A percentile compares a stretch with the other conserved stretches of the same genome.
These are phyloP conservation scores for Chloromonas sp. DNA, from an alignment of 163 green algal species.

Conservation along the genomic window DNA sequence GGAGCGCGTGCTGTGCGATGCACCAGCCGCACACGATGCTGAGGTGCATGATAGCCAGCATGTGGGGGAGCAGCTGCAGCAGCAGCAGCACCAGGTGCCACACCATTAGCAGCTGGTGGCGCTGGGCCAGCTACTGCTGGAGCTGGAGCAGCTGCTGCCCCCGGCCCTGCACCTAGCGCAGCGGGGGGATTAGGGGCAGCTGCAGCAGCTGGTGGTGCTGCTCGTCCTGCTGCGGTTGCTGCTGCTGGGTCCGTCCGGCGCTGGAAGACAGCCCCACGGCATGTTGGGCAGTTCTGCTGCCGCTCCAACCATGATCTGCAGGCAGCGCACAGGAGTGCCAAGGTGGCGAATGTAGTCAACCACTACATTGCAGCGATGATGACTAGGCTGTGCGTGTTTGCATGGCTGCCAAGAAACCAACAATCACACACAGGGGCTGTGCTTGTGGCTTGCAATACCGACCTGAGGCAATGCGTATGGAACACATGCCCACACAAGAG, in stretches of 20 bases:
- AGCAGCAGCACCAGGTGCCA: too few relatives aligned
- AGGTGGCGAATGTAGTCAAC: too few relatives aligned
- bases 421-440: not conserved
- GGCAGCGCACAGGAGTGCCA: not conserved
- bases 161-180: not conserved
- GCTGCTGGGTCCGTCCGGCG: constrained; percentile 7
- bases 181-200: not conserved
- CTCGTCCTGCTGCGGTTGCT: constrained; percentile 9
- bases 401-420: too few relatives aligned
- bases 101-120: too few relatives aligned
- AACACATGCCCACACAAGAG: constrained; percentile 92
- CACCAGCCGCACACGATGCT: too few relatives aligned
- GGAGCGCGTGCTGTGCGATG: too few relatives aligned
- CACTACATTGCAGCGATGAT: too few relatives aligned
- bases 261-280: constrained; percentile 68
- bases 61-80: too few relatives aligned
- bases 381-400: too few relatives aligned
- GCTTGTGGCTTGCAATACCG: not conserved
- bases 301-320: constrained; percentile 85
- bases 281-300: constrained; percentile 90
- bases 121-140: too few relatives aligned
- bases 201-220: not conserved
- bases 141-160: not conserved
- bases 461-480: constrained; percentile 90
- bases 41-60: too few relatives aligned